phyloP scores from a whole-genome alignment of 148 eudicot genomes.

The Dysphania ambrosioides region DNA sequence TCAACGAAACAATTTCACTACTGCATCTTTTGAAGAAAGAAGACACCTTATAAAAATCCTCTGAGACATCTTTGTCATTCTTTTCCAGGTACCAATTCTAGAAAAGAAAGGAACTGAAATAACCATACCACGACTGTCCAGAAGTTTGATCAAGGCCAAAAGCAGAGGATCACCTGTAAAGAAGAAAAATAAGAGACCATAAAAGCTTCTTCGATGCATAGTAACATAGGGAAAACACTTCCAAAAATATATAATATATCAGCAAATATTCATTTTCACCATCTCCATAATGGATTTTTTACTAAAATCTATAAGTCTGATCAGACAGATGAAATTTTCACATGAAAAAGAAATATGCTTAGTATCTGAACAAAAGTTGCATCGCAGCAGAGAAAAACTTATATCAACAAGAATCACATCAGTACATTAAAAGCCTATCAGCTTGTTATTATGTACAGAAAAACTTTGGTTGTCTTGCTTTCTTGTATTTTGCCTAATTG shows the following conservation, averaged over 20 bases:
- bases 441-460: not conserved
- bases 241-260: not conserved
- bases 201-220: not conserved
- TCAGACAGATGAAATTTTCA: not conserved
- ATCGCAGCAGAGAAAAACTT: not conserved
- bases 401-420: not conserved
- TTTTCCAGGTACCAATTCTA: not conserved
- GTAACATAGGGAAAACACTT: not conserved
- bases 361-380: not conserved
- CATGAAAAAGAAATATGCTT: not conserved
- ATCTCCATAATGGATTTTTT: not conserved
- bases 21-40: not conserved
- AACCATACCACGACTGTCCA: not conserved
- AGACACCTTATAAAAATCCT: not conserved
- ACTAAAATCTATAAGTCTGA: not conserved
- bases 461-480: not conserved
- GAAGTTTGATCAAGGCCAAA: slow-evolving; percentile 45
- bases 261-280: not conserved
- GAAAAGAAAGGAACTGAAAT: not conserved
- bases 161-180: slow-evolving; percentile 68
- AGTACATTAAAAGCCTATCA: not conserved
- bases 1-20: not conserved
- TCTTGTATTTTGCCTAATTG: too few species aligned
- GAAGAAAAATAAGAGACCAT: not conserved
- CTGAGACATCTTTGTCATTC: not conserved